A percentile compares a stretch with the other conserved stretches of the same genome.
phyloP scores from a whole-genome alignment of 352 stramenopile genomes.

The Chrysophaeum taylorii region DNA sequence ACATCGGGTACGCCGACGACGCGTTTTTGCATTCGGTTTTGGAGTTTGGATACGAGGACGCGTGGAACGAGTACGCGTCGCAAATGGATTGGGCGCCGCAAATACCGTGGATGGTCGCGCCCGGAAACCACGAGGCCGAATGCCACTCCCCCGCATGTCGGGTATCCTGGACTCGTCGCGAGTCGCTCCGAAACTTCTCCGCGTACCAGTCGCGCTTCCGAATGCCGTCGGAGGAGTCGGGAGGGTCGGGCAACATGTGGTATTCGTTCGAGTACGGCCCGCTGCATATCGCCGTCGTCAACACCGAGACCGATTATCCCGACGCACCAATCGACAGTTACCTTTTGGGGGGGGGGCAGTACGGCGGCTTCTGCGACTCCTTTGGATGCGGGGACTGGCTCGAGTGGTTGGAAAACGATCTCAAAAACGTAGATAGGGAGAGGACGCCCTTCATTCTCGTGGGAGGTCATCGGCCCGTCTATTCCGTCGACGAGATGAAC shows the following conservation, averaged over 20 bases:
- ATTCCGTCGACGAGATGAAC: conserved; percentile 36
- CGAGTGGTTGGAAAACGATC: conserved; percentile 41
- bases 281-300: conserved; percentile 68
- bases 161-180: conserved; percentile 39
- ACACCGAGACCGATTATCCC: conserved; percentile 50
- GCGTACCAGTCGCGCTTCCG: conserved; percentile 68
- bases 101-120: conserved; percentile 67
- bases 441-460: conserved; percentile 58
- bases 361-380: too few species aligned
- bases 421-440: conserved; percentile 44
- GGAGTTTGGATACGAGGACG: conserved; percentile 66
- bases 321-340: conserved; percentile 21
- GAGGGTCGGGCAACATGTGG: conserved; percentile 60
- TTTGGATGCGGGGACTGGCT: conserved; percentile 40
- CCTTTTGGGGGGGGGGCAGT: conserved; percentile 28
- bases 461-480: conserved; percentile 58
- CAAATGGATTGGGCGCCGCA: conserved; percentile 49
- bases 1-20: conserved; percentile 25
- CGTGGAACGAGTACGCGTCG: conserved; percentile 70
- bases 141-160: conserved; percentile 59
- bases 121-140: conserved; percentile 73
- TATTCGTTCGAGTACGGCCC: conserved; percentile 68
- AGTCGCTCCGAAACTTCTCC: conserved; percentile 59
- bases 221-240: conserved; percentile 58
- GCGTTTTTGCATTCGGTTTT: conserved; percentile 29